phyloP scores from a whole-genome alignment of 2,329 filamentous ascomycete genomes.

The Venturia effusa region DNA sequence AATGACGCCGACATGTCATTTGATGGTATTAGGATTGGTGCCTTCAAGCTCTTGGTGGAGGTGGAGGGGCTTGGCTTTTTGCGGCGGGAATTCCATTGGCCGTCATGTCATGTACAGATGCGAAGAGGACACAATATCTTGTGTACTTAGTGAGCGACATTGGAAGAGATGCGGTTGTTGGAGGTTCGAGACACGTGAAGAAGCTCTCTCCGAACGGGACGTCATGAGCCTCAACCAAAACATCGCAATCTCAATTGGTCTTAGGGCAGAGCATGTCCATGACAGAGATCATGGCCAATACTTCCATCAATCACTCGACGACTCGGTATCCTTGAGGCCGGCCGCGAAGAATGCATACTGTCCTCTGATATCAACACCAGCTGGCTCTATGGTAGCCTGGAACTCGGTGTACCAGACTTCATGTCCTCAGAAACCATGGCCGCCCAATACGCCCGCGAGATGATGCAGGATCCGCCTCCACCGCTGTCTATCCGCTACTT shows the following conservation, averaged over 20 bases:
- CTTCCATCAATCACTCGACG: neutral
- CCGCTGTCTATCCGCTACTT: conserved; percentile 50
- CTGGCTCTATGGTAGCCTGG: neutral
- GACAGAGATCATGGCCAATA: neutral
- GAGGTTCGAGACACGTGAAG: neutral
- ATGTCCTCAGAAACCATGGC: neutral
- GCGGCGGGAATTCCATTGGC: neutral
- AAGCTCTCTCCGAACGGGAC: neutral
- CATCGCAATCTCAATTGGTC: neutral
- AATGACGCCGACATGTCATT: neutral
- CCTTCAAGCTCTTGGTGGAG: neutral
- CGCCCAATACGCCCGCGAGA: conserved; percentile 1
- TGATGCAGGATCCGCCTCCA: conserved; percentile 21
- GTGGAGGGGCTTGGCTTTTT: neutral
- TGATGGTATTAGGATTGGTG: neutral
- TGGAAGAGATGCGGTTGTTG: no score
- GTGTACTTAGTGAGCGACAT: no score
- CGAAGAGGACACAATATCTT: no score
- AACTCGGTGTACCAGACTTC: neutral
- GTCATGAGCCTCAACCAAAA: neutral
- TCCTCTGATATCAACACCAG: neutral
- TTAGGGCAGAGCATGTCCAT: no score
- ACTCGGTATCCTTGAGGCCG: neutral
- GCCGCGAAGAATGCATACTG: neutral
- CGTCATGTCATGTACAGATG: neutral